Evolutionary conservation across 169 alveolate genomes (phyloP).

Genomic region (Eimeria sp.): DNA sequence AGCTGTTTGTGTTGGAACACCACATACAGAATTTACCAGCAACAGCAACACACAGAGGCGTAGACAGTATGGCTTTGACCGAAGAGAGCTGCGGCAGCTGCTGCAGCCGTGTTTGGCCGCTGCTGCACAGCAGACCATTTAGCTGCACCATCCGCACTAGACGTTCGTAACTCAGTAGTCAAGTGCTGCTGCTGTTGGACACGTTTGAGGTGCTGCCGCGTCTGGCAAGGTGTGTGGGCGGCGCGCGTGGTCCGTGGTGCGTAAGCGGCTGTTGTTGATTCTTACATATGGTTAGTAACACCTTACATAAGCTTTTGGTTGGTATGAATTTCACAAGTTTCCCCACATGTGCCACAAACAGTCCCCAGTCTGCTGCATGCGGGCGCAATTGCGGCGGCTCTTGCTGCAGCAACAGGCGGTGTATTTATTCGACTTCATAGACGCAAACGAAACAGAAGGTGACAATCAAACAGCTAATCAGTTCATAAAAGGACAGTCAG

Average conservation of each 20-base stretch:
- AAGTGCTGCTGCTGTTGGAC: neutral
- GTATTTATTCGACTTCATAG: neutral
- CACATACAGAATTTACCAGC: neutral
- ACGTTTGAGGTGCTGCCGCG: neutral
- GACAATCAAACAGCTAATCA: neutral
- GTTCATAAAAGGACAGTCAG: neutral
- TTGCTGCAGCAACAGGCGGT: neutral
- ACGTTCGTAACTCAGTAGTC: neutral
- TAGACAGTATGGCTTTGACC: neutral
- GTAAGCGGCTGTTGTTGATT: neutral
- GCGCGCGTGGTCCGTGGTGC: neutral
- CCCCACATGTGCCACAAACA: neutral
- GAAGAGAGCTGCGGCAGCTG: slow-evolving; percentile 44
- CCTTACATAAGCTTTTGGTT: neutral
- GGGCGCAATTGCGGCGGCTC: neutral
- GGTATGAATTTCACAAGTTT: neutral
- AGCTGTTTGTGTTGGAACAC: neutral
- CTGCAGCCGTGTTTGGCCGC: slow-evolving; percentile 54
- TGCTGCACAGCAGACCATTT: slow-evolving; percentile 58
- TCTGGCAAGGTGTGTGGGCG: slow-evolving; percentile 15
- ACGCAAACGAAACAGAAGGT: neutral
- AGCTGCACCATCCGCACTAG: slow-evolving; percentile 39
- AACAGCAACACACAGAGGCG: neutral
- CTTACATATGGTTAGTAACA: neutral
- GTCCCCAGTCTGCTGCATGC: slow-evolving; percentile 15